These are phyloP conservation scores for Acanthamoeba triangularis DNA, from an alignment of 208 protist species.

Conservation along the genomic window DNA sequence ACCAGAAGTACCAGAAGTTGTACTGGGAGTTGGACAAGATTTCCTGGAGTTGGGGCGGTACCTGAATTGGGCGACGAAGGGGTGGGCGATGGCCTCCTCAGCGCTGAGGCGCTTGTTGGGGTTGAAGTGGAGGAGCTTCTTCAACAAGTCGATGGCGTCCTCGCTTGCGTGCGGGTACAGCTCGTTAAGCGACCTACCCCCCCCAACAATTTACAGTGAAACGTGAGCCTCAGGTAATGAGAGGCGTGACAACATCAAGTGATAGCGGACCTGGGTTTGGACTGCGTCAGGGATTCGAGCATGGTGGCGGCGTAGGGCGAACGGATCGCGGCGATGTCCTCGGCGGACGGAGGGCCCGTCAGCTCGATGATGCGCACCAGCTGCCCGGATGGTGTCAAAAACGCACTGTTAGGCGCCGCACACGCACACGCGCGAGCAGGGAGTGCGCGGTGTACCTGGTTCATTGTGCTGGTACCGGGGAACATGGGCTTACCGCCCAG, in stretches of 20 bases:
- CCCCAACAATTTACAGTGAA: constrained; percentile 6
- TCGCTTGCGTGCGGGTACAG: constrained; percentile 95
- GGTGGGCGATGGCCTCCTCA: constrained; percentile 95
- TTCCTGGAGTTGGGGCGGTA: no score
- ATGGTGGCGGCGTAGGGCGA: constrained; percentile 97
- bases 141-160: constrained; percentile 96
- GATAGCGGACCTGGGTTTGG: constrained; percentile 82
- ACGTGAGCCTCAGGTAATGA: neutral
- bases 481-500: constrained; percentile 95
- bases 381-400: neutral
- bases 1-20: no score
- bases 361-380: constrained; percentile 67
- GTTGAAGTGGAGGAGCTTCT: constrained; percentile 97
- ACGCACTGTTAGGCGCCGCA: constrained; percentile 58
- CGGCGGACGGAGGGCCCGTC: constrained; percentile 51
- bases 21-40: no score
- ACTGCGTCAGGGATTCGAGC: constrained; percentile 93
- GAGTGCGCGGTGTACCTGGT: constrained; percentile 97
- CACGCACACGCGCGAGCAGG: constrained; percentile 91
- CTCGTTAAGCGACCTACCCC: constrained; percentile 90
- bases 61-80: constrained; percentile 95
- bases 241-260: neutral
- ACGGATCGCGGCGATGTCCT: constrained; percentile 96
- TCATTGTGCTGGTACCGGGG: constrained; percentile 95
- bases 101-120: constrained; percentile 95